Evolutionary conservation across 306 rosid genomes (phyloP).

Genomic region (Cicer chorassanicum): DNA sequence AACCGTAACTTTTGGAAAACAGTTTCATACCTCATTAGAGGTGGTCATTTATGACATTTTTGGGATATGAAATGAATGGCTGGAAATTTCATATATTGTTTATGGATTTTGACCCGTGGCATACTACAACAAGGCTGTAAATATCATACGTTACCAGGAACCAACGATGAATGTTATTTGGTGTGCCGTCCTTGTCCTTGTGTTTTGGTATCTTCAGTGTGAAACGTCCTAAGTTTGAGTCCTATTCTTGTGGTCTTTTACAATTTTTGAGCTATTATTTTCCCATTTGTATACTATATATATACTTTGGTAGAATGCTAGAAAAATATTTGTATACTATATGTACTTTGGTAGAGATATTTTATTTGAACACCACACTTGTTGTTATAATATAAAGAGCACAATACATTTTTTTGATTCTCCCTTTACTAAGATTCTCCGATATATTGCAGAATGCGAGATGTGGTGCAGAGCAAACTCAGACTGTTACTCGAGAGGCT

Average conservation of each 20-base stretch:
- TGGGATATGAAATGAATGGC: conserved; percentile 4
- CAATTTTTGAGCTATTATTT: conserved; percentile 32
- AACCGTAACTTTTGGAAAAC: neutral
- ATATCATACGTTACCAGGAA: conserved; percentile 11
- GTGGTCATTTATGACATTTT: conserved; percentile 6
- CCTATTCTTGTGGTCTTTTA: conserved; percentile 9
- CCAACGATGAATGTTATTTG: conserved; percentile 15
- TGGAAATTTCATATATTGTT: neutral
- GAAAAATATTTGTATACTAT: conserved; percentile 4
- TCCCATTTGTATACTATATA: conserved; percentile 20
- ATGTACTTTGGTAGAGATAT: neutral
- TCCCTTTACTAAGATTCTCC: conserved; percentile 19
- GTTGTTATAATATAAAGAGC: neutral
- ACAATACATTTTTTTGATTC: neutral
- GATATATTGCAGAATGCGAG: conserved; percentile 74
- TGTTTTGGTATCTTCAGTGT: neutral
- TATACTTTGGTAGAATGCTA: conserved; percentile 11
- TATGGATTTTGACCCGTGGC: conserved; percentile 15
- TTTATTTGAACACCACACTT: conserved; percentile 4
- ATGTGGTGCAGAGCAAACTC: conserved; percentile 89
- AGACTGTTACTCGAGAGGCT: conserved; percentile 81
- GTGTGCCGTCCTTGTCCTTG: neutral
- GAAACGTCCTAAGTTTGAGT: conserved; percentile 9
- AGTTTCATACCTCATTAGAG: neutral
- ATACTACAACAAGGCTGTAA: conserved; percentile 14